Base-by-base conservation (phyloP, 495 filamentous ascomycete genomes). In the Aspergillus olivimuriae region DNA sequence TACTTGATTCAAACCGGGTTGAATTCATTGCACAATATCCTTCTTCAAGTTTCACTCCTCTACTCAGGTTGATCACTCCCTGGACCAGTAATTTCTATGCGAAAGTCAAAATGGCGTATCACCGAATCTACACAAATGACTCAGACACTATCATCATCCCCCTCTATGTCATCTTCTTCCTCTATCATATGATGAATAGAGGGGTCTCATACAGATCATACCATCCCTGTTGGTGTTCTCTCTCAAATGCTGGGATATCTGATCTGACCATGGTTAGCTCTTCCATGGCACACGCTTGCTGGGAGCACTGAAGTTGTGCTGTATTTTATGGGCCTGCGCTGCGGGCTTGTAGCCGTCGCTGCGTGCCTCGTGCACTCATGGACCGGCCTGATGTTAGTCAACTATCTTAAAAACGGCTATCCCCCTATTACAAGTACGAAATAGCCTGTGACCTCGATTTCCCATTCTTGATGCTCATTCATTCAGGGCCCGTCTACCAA, bases 371-470 rank as follows among this genome's bases (percentile, higher is more conserved):
- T 50, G 1, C 47, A 50, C 22, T 44, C 40, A 8, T 9, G 4
- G n/a, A 50, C 47, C 7, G 20, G 22, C 14, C 21, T 44, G 24
- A 17, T 18, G 9, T 23, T 50, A 1, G 47, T 44, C 18, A 44
- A 44, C 6, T 6, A 18, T n/a, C 47, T 50, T 16, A 22, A n/a
- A 2, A 50, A 44, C 19, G 47, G 47, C 22, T 50, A 50, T 41
- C 40, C 41, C 3, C 47, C 41, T 17, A 19, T 31, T 11, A 50
- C 47, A 16, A 30, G 47, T 50, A 33, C 4, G 34, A 15, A 16
- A 19, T 36, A n/a, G 30, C 19, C 11, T 22, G 15, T 22, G 11
- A n/a, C n/a, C n/a, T n/a, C n/a, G n/a, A n/a, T 11, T 39, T 22
- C 23, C 20, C 21, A 14, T n/a, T 12, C 12, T 26, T 12, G 12